A percentile compares a stretch with the other conserved stretches of the same genome.
phyloP scores from a whole-genome alignment of 352 stramenopile genomes.

The Phytopythium chamaehyphon region DNA sequence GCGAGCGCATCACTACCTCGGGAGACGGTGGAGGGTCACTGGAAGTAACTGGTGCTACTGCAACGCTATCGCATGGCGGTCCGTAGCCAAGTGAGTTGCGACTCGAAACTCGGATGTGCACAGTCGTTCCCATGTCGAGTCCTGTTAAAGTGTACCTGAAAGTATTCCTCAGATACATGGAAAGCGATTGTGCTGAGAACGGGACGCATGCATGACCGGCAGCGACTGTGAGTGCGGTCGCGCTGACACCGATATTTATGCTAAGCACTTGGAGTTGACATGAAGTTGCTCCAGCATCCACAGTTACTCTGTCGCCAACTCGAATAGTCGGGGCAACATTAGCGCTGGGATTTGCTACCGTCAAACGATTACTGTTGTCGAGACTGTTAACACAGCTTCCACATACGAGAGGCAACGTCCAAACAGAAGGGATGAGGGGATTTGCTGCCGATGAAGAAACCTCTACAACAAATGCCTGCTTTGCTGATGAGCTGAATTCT shows the following conservation, averaged over 20 bases:
- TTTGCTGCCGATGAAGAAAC: slow-evolving; percentile 22
- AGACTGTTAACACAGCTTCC: slow-evolving; percentile 41
- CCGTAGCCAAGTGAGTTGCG: slow-evolving; percentile 93
- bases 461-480: too few species aligned
- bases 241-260: slow-evolving; percentile 17
- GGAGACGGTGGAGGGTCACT: slow-evolving; percentile 83
- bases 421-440: slow-evolving; percentile 12
- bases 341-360: slow-evolving; percentile 18
- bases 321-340: slow-evolving; percentile 20
- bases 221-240: slow-evolving; percentile 23
- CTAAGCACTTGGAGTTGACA: slow-evolving; percentile 46
- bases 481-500: slow-evolving; percentile 32
- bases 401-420: slow-evolving; percentile 34
- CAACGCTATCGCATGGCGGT: slow-evolving; percentile 49
- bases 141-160: slow-evolving; percentile 77
- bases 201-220: slow-evolving; percentile 38
- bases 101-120: slow-evolving; percentile 88
- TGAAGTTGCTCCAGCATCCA: slow-evolving; percentile 37
- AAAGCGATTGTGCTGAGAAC: slow-evolving; percentile 37
- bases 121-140: slow-evolving; percentile 82
- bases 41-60: slow-evolving; percentile 80
- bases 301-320: slow-evolving; percentile 41
- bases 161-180: slow-evolving; percentile 46
- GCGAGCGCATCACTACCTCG: slow-evolving; percentile 40
- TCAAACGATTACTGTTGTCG: slow-evolving; percentile 13